phyloP scores from a whole-genome alignment of 305 asterid species.

The Galium porrigens region DNA sequence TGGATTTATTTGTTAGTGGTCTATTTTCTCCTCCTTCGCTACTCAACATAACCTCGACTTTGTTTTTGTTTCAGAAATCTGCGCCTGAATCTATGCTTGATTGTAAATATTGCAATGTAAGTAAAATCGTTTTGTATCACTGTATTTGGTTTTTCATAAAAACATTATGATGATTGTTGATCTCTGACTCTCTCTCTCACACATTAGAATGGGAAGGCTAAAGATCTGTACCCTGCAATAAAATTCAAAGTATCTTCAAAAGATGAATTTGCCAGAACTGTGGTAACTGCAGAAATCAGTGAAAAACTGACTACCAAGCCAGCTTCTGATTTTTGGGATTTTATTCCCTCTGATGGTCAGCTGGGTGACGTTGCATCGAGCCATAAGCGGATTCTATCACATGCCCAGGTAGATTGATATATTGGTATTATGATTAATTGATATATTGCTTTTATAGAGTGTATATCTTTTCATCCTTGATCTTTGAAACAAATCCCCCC shows the following conservation, averaged over 20 bases:
- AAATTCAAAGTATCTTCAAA: slow-evolving; percentile 63
- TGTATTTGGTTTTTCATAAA: slow-evolving; percentile 8
- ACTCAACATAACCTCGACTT: slow-evolving; percentile 13
- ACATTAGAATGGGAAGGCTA: slow-evolving; percentile 46
- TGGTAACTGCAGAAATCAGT: slow-evolving; percentile 49
- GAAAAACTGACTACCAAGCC: slow-evolving; percentile 19
- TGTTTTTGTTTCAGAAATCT: slow-evolving; percentile 38
- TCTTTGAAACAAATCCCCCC: background rate
- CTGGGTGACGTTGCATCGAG: slow-evolving; percentile 24
- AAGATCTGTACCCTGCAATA: slow-evolving; percentile 50
- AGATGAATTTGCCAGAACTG: slow-evolving; percentile 54
- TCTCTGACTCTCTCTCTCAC: slow-evolving; percentile 12
- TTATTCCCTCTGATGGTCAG: slow-evolving; percentile 50
- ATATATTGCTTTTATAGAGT: background rate
- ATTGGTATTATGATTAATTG: slow-evolving; percentile 12
- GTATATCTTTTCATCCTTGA: background rate
- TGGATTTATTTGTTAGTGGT: slow-evolving; percentile 10
- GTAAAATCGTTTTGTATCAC: slow-evolving; percentile 37
- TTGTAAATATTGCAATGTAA: slow-evolving; percentile 80
- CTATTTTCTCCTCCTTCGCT: slow-evolving; percentile 6
- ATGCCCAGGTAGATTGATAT: slow-evolving; percentile 52
- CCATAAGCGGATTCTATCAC: slow-evolving; percentile 43
- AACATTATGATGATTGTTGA: slow-evolving; percentile 20
- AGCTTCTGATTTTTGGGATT: slow-evolving; percentile 77
- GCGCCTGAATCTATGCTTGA: slow-evolving; percentile 25